Conservation (phyloP, 2,329 filamentous ascomycete species). For the Alternaria incomplexa region DNA sequence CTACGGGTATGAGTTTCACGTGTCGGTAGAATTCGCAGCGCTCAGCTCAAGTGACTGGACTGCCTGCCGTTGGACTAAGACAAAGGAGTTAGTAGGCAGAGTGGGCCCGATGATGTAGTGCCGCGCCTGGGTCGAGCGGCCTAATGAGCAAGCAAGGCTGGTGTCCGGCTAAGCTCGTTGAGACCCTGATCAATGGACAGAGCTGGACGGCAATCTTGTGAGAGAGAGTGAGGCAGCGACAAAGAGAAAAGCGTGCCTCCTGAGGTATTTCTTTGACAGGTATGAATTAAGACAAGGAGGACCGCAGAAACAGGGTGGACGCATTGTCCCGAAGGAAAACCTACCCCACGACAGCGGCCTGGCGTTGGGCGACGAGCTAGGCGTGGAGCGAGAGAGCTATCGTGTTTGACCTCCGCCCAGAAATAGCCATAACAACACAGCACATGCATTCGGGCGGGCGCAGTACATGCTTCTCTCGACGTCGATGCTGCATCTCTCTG, state of each 20-base stretch:
- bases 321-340: background rate
- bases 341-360: constrained; percentile 13
- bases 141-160: constrained; percentile 10
- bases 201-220: background rate
- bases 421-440: background rate
- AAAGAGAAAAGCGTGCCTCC: background rate
- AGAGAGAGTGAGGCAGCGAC: background rate
- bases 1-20: background rate
- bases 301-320: background rate
- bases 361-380: constrained; percentile 11
- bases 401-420: background rate
- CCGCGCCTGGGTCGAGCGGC: constrained; percentile 10
- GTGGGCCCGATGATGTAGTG: constrained; percentile 24
- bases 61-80: constrained; percentile 5
- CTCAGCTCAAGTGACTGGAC: background rate
- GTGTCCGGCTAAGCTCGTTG: constrained; percentile 3
- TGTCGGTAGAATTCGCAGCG: background rate
- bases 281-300: background rate
- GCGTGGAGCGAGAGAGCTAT: constrained; percentile 11
- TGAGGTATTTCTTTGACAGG: background rate
- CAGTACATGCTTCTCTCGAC: background rate
- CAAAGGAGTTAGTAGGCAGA: constrained; percentile 2
- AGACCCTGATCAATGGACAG: constrained; percentile 5
- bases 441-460: background rate
- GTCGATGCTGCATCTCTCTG: constrained; percentile 3